These are phyloP conservation scores for Phyllostachys edulis DNA, from an alignment of 176 grass and related monocot species.

Conservation along the genomic window DNA sequence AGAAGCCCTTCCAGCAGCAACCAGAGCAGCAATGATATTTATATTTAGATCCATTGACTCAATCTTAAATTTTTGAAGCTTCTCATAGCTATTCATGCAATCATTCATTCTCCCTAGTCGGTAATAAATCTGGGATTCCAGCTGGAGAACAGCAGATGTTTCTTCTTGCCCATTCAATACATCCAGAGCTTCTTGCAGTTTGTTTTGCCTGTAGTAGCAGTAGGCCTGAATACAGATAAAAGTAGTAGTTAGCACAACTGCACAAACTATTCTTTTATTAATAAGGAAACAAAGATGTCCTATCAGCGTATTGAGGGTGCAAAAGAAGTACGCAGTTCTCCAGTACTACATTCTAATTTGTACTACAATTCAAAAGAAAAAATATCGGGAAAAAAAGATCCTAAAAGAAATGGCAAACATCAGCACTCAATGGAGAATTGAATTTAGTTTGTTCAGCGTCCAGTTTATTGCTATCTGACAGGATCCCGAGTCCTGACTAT, in stretches of 20 bases:
- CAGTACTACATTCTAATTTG: neutral
- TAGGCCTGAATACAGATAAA: slow-evolving; percentile 62
- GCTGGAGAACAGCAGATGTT: slow-evolving; percentile 65
- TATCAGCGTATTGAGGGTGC: neutral
- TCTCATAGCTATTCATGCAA: slow-evolving; percentile 84
- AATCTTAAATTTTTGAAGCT: slow-evolving; percentile 76
- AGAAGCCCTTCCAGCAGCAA: slow-evolving; percentile 71
- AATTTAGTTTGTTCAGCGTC: neutral
- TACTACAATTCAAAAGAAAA: slow-evolving; percentile 1
- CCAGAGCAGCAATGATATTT: slow-evolving; percentile 78
- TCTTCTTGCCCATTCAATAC: slow-evolving; percentile 61
- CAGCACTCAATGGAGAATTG: neutral
- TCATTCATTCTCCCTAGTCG: slow-evolving; percentile 78
- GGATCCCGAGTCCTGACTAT: neutral
- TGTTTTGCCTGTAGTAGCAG: slow-evolving; percentile 95
- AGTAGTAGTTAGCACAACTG: neutral
- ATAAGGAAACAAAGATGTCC: slow-evolving; percentile 18
- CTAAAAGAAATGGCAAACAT: slow-evolving; percentile 3
- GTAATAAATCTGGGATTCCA: slow-evolving; percentile 96
- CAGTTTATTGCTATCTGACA: neutral
- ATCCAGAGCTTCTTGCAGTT: slow-evolving; percentile 78
- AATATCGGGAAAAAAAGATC: neutral
- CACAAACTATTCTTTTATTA: slow-evolving; percentile 11
- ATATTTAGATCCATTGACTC: slow-evolving; percentile 88
- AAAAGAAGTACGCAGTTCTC: neutral